Percentiles rank a stretch among this genome's conserved stretches.
phyloP scores from a whole-genome alignment of 1,139 yeast genomes.

The Diutina pseudorugosa region DNA sequence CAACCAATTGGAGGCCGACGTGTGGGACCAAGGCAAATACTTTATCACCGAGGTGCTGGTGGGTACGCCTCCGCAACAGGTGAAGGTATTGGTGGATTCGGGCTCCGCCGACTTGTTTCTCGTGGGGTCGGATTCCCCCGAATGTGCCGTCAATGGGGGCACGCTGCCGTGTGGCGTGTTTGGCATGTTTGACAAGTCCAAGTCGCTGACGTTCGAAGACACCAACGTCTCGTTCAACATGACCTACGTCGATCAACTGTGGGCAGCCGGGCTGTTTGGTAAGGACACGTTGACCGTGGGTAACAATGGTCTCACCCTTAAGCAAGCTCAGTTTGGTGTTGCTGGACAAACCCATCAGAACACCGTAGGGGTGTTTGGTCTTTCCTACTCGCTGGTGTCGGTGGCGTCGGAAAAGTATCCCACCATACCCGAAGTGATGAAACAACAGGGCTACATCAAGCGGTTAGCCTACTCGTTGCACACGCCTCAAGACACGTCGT shows the following conservation, averaged over 20 bases:
- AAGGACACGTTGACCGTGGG: constrained; percentile 5
- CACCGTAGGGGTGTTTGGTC: constrained; percentile 43
- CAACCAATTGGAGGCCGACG: background rate
- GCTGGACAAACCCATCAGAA: constrained; percentile 40
- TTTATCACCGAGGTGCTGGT: background rate
- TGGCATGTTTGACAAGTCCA: constrained; percentile 29
- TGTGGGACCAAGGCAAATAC: background rate
- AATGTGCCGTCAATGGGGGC: constrained; percentile 10
- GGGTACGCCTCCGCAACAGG: background rate
- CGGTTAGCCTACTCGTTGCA: constrained; percentile 42
- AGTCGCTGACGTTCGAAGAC: constrained; percentile 7
- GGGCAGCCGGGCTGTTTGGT: background rate
- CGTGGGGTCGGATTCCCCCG: background rate
- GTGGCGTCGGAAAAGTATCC: constrained; percentile 12
- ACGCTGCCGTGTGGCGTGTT: constrained; percentile 20
- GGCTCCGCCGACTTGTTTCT: constrained; percentile 1
- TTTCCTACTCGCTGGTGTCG: background rate
- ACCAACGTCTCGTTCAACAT: background rate
- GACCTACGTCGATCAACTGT: background rate
- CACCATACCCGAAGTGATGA: constrained; percentile 26
- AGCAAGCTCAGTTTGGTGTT: constrained; percentile 29
- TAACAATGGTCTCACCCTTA: background rate
- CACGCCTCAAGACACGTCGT: constrained; percentile 20
- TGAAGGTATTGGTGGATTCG: background rate
- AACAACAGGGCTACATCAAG: constrained; percentile 34